phyloP scores from a whole-genome alignment of 768 basidiomycete species.

The Hericium rajendrae region DNA sequence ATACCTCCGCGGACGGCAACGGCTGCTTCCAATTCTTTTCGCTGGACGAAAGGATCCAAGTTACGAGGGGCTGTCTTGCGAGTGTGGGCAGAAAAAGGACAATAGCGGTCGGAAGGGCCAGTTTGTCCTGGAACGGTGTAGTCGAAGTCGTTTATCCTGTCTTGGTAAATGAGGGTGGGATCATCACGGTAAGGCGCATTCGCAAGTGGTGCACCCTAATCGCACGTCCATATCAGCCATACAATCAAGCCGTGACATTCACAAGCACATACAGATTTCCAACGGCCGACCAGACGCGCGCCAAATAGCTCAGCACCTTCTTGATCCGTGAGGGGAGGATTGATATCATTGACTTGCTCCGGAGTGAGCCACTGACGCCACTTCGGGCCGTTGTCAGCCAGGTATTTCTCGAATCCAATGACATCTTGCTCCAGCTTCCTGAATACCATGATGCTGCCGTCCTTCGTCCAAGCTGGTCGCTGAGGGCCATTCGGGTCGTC shows the following conservation, averaged over 20 bases:
- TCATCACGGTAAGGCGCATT: constrained; percentile 35
- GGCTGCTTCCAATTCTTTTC: constrained; percentile 15
- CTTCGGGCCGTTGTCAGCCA: background rate
- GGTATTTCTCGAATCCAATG: constrained; percentile 18
- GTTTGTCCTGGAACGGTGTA: constrained; percentile 19
- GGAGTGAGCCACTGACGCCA: background rate
- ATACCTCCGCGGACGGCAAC: constrained; percentile 25
- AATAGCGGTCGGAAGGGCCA: constrained; percentile 11
- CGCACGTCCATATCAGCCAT: no score
- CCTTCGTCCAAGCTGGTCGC: background rate
- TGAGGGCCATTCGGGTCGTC: background rate
- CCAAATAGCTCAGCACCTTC: constrained; percentile 17
- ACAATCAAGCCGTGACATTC: no score
- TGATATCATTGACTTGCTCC: background rate
- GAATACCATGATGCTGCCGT: background rate
- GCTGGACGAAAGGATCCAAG: constrained; percentile 13
- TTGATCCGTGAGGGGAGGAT: constrained; percentile 7
- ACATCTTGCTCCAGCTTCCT: background rate
- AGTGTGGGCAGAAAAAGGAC: constrained; percentile 39
- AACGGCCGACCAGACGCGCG: background rate
- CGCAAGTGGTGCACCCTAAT: constrained; percentile 38
- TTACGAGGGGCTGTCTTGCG: constrained; percentile 38
- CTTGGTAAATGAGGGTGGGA: constrained; percentile 25
- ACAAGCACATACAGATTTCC: background rate
- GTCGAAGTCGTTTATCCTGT: constrained; percentile 35